phyloP scores from a whole-genome alignment of 371 early-diverging fungal genomes.

The Paraphysoderma sedebokerense region DNA sequence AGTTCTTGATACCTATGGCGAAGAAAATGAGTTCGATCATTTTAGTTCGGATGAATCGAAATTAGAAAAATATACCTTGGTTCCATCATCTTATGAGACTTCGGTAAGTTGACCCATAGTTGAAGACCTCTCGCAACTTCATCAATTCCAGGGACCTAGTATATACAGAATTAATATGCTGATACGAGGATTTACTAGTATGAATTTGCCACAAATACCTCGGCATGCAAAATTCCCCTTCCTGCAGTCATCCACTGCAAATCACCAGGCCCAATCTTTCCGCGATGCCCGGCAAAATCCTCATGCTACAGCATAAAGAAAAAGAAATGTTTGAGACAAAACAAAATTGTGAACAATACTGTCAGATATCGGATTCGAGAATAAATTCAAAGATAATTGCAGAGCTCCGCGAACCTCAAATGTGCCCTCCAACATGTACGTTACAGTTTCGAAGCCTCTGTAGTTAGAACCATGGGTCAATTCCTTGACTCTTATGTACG shows the following conservation, averaged over 20 bases:
- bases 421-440: constrained; percentile 18
- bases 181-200: too few relatives aligned
- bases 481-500: constrained; percentile 62
- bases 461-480: too few relatives aligned
- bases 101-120: constrained; percentile 68
- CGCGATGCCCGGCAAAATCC: constrained; percentile 62
- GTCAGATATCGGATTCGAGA: too few relatives aligned
- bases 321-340: too few relatives aligned
- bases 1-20: constrained; percentile 73
- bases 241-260: constrained; percentile 44
- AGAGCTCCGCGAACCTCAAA: too few relatives aligned
- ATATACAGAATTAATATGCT: too few relatives aligned
- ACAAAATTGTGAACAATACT: too few relatives aligned
- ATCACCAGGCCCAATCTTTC: constrained; percentile 49
- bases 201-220: constrained; percentile 35
- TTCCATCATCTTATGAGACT: constrained; percentile 52
- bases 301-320: too few relatives aligned
- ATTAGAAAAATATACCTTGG: too few relatives aligned
- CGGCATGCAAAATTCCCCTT: constrained; percentile 57
- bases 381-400: too few relatives aligned
- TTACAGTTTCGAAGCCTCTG: constrained; percentile 20
- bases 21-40: too few relatives aligned
- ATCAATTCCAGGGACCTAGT: constrained; percentile 30
- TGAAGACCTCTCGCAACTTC: constrained; percentile 43
- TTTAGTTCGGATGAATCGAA: too few relatives aligned